phyloP scores from a whole-genome alignment of 2,329 filamentous ascomycete genomes.

The Trichocomaceae sp. region DNA sequence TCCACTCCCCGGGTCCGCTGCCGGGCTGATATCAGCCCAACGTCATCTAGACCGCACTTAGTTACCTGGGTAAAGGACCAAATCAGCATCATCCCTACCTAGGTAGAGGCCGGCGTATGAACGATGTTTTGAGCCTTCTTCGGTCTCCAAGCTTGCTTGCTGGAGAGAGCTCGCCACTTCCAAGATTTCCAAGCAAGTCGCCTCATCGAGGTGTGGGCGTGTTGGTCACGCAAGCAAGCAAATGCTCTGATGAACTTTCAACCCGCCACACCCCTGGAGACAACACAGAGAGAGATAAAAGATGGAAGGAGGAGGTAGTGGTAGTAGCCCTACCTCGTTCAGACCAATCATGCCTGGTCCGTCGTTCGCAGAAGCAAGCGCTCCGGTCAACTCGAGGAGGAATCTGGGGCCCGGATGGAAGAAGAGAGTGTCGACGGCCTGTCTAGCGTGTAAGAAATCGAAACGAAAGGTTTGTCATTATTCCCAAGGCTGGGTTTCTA shows the following conservation, averaged over 20 bases:
- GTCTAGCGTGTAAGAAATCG: constrained; percentile 36
- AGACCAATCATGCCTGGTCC: constrained; percentile 22
- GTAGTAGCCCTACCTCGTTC: constrained; percentile 12
- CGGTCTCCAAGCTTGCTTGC: no score
- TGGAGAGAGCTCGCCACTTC: not conserved
- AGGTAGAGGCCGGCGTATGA: no score
- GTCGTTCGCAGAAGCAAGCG: constrained; percentile 14
- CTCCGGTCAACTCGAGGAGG: constrained; percentile 9
- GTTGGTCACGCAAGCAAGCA: not conserved
- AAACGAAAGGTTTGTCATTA: no score
- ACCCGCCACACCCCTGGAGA: not conserved
- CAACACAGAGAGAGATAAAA: not conserved
- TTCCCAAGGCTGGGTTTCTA: no score
- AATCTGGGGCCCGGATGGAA: constrained; percentile 20
- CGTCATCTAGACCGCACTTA: not conserved
- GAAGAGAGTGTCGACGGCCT: constrained; percentile 35
- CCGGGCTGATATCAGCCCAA: constrained; percentile 2
- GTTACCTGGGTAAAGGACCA: not conserved
- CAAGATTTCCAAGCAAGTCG: not conserved
- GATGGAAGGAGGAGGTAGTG: not conserved
- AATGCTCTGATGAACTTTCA: not conserved
- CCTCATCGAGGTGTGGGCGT: not conserved
- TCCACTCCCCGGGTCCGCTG: not conserved
- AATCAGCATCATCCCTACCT: not conserved
- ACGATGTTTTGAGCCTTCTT: not conserved